These are phyloP conservation scores for Hypericum androsaemum DNA, from an alignment of 345 rosid species.

Conservation along the genomic window DNA sequence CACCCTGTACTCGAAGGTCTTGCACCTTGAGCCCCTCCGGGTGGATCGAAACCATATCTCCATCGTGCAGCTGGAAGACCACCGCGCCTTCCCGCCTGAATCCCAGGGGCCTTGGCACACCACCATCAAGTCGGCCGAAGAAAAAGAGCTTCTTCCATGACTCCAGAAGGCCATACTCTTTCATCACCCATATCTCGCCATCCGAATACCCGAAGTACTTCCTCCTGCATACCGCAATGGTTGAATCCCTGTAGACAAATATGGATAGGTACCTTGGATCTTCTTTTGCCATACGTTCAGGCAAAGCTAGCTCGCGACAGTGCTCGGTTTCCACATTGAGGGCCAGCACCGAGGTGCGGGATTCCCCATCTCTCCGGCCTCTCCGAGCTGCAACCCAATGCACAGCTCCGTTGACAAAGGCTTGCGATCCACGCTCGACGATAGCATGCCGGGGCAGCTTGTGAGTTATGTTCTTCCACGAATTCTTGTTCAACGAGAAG, in stretches of 20 bases:
- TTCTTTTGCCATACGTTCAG: conserved; percentile 1
- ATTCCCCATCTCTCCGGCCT: not conserved
- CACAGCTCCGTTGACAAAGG: conserved; percentile 9
- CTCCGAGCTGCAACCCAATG: conserved; percentile 1
- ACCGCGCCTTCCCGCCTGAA: conserved; percentile 1
- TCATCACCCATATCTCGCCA: conserved; percentile 9
- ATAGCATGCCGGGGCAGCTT: not conserved
- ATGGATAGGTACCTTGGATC: not conserved
- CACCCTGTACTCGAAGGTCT: not conserved
- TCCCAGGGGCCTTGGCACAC: conserved; percentile 6
- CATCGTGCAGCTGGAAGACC: not conserved
- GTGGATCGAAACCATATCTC: not conserved
- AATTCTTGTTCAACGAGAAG: not conserved
- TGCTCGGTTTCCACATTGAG: not conserved
- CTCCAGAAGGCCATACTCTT: not conserved
- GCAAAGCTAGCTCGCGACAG: conserved; percentile 2
- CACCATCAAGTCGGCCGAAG: not conserved
- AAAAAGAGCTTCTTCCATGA: conserved; percentile 5
- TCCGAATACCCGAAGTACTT: not conserved
- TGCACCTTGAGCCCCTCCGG: not conserved
- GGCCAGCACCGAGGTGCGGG: not conserved
- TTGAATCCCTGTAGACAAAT: not conserved
- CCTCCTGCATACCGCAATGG: not conserved
- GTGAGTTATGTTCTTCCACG: conserved; percentile 1
- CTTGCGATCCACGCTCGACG: not conserved